Evolutionary conservation across 495 filamentous ascomycete genomes (phyloP).

Genomic region (Podospora comata): DNA sequence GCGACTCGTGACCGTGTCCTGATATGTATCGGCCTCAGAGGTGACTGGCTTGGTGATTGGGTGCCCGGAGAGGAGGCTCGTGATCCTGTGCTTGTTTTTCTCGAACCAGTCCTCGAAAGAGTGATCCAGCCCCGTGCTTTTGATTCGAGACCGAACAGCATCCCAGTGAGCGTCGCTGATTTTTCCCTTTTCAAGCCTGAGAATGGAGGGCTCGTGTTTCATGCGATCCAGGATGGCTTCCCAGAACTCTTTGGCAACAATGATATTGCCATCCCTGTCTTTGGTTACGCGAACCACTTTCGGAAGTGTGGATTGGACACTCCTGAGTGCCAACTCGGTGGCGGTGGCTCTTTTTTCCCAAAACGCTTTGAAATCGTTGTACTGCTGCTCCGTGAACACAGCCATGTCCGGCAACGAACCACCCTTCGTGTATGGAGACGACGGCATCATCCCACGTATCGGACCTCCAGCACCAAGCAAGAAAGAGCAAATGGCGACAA

Average conservation of each 20-base stretch:
- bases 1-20: neutral
- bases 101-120: neutral
- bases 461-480: neutral
- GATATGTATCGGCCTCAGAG: neutral
- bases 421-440: neutral
- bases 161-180: slow-evolving; percentile 14
- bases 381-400: neutral
- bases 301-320: neutral
- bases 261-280: neutral
- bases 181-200: neutral
- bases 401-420: neutral
- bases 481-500: neutral
- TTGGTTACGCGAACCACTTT: neutral
- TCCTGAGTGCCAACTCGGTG: neutral
- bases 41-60: neutral
- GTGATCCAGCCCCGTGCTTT: neutral
- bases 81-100: neutral
- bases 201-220: neutral
- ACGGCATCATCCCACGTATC: neutral
- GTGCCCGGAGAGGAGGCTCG: neutral
- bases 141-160: neutral
- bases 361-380: neutral
- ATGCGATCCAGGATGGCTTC: neutral
- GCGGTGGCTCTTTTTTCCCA: neutral
- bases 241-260: neutral